Conservation (phyloP, 352 stramenopile genomes). For the Globisporangium mamillatum region DNA sequence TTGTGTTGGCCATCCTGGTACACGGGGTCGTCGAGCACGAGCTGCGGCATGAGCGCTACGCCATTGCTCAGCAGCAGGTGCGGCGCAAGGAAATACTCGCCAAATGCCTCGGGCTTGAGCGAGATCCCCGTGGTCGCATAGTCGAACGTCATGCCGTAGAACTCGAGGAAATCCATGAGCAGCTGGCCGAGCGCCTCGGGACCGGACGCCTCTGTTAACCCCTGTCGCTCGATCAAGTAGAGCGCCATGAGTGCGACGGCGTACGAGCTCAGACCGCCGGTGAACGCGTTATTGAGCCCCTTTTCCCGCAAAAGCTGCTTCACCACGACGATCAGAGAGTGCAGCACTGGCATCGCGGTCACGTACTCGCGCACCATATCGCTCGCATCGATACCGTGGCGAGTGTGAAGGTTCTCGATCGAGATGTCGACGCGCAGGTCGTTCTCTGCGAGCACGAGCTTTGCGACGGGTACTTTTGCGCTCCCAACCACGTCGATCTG, state of each 20-base stretch:
- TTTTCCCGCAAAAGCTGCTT: slow-evolving; percentile 88
- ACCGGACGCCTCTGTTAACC: slow-evolving; percentile 21
- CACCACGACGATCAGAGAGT: slow-evolving; percentile 80
- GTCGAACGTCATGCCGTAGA: slow-evolving; percentile 85
- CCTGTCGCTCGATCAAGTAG: slow-evolving; percentile 73
- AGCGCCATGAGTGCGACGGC: slow-evolving; percentile 81
- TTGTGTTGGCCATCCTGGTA: slow-evolving; percentile 79
- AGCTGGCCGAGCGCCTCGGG: slow-evolving; percentile 51
- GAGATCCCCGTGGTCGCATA: slow-evolving; percentile 80
- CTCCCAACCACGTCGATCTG: slow-evolving; percentile 78
- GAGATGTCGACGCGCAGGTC: slow-evolving; percentile 84
- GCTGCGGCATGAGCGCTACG: slow-evolving; percentile 56
- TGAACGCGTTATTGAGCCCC: slow-evolving; percentile 88
- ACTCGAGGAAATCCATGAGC: slow-evolving; percentile 87
- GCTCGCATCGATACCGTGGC: slow-evolving; percentile 76
- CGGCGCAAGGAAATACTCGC: slow-evolving; percentile 65
- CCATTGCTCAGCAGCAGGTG: slow-evolving; percentile 41
- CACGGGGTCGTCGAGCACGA: slow-evolving; percentile 83
- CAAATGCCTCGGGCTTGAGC: slow-evolving; percentile 73
- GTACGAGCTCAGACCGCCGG: slow-evolving; percentile 87
- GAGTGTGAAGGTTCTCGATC: slow-evolving; percentile 84
- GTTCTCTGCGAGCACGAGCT: slow-evolving; percentile 60
- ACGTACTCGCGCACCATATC: slow-evolving; percentile 81
- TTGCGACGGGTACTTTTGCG: slow-evolving; percentile 85
- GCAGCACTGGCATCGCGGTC: slow-evolving; percentile 55